phyloP scores from a whole-genome alignment of 345 rosid genomes.

The Capsella bursapastoris region DNA sequence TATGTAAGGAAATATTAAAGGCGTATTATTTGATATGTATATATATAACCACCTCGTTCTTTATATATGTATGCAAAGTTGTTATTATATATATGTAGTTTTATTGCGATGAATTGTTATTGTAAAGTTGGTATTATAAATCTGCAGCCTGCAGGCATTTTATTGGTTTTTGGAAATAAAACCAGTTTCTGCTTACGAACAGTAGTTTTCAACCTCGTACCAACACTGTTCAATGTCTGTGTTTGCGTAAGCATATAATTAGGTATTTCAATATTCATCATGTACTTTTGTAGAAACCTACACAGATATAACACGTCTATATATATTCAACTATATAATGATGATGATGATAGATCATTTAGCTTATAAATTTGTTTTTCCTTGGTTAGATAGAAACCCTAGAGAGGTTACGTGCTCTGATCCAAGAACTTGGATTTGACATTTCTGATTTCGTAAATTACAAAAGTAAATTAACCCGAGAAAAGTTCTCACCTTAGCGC shows the following conservation, averaged over 20 bases:
- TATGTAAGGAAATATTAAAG: constrained; percentile 7
- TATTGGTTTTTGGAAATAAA: constrained; percentile 39
- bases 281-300: constrained; percentile 48
- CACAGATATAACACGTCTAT: not conserved
- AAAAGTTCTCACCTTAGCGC: constrained; percentile 26
- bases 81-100: too few relatives aligned
- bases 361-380: constrained; percentile 32
- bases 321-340: not conserved
- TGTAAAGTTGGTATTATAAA: constrained; percentile 5
- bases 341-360: constrained; percentile 1
- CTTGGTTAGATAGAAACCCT: constrained; percentile 40
- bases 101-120: not conserved
- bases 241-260: constrained; percentile 40
- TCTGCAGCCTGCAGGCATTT: constrained; percentile 40
- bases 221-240: constrained; percentile 45
- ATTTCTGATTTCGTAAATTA: constrained; percentile 30
- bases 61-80: too few relatives aligned
- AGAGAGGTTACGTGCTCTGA: constrained; percentile 45
- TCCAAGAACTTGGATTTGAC: constrained; percentile 49
- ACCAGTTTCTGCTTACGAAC: constrained; percentile 24
- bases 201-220: constrained; percentile 46
- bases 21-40: not conserved
- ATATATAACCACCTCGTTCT: not conserved
- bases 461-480: not conserved
- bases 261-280: constrained; percentile 45